Conservation (phyloP, 1,284 basidiomycete genomes). For the Phylloporus sp. region DNA sequence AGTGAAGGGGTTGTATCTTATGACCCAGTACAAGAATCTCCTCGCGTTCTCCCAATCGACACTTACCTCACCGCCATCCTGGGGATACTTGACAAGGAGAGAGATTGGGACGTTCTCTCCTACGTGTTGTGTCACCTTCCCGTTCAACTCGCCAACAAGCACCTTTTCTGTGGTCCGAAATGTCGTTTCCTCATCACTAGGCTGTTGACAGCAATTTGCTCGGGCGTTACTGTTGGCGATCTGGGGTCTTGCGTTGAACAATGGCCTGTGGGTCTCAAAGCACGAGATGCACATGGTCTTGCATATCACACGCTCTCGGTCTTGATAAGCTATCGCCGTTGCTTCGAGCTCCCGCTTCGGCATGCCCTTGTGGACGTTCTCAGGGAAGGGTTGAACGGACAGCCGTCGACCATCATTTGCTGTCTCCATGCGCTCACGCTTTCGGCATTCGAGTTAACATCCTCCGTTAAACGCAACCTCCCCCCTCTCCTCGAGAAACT, state of each 20-base stretch:
- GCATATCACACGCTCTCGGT: slow-evolving; percentile 90
- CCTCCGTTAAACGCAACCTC: slow-evolving; percentile 83
- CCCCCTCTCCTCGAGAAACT: slow-evolving; percentile 87
- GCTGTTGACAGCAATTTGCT: slow-evolving; percentile 74
- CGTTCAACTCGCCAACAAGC: slow-evolving; percentile 92
- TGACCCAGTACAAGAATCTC: slow-evolving; percentile 57
- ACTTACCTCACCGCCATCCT: slow-evolving; percentile 74
- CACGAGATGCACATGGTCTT: slow-evolving; percentile 86
- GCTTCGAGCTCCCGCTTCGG: slow-evolving; percentile 72
- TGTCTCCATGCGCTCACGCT: slow-evolving; percentile 92
- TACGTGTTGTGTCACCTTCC: slow-evolving; percentile 94
- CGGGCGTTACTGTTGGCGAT: slow-evolving; percentile 63
- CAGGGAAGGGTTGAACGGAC: slow-evolving; percentile 79
- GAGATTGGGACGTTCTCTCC: slow-evolving; percentile 93
- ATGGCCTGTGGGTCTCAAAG: slow-evolving; percentile 68
- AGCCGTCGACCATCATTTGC: slow-evolving; percentile 84
- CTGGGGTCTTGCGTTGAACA: slow-evolving; percentile 63
- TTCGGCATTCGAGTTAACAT: slow-evolving; percentile 87
- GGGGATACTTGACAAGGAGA: slow-evolving; percentile 74
- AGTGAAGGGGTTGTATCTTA: slow-evolving; percentile 81
- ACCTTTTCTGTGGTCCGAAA: slow-evolving; percentile 92
- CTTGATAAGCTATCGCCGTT: slow-evolving; percentile 85
- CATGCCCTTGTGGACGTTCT: slow-evolving; percentile 87
- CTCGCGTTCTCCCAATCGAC: slow-evolving; percentile 77
- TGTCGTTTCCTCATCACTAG: slow-evolving; percentile 68